Evolutionary conservation across 441 rosid species (phyloP), one percentile per base, ranked within the genome.

Genomic region (Sinapis alba): DNA sequence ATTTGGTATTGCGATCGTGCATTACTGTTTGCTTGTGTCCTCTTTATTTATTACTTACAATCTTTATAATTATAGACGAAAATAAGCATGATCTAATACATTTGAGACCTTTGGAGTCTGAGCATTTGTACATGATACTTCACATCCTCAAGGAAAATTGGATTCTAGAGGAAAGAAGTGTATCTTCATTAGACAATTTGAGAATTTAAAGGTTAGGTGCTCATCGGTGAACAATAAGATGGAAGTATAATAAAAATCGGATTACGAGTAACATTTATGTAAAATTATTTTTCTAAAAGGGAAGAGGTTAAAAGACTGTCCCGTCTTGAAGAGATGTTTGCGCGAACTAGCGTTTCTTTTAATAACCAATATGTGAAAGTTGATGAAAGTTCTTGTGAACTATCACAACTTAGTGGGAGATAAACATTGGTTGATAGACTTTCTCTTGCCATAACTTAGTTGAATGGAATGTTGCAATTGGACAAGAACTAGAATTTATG

Each of bases 351-450:
- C 21, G 7, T 56, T 56, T 13, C 27, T 58, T 16, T 9, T 28
- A 16, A 1, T 45, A 60, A 43, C 30, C 47, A 45, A 60, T 28
- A 3, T 47, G 1, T 36, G 27, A 45, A 73, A 63, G 57, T 65
- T 27, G 47, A 8, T 56, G 65, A 26, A 57, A 65, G 19, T 65
- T 73, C 50, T 11, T 7, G n/a, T 9, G 15, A 59, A 38, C 18
- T 7, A 11, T 27, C 59, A 2, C 70, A 64, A 73, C 57, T 32
- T 64, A 34, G 30, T 64, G 54, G 63, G 71, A 65, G 65, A 56
- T 0, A 15, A 0, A 57, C 23, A 38, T 56, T 73, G 59, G 58
- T 63, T n/a, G 3, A 12, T 11, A 30, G n/a, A 20, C 21, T 60
- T 38, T 60, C 23, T 60, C 43, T 26, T 57, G 10, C 8, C 34